These are phyloP conservation scores for Ophiocordyceps camponoti-leonardi DNA, from an alignment of 2,329 filamentous ascomycete genomes.

Conservation along the genomic window DNA sequence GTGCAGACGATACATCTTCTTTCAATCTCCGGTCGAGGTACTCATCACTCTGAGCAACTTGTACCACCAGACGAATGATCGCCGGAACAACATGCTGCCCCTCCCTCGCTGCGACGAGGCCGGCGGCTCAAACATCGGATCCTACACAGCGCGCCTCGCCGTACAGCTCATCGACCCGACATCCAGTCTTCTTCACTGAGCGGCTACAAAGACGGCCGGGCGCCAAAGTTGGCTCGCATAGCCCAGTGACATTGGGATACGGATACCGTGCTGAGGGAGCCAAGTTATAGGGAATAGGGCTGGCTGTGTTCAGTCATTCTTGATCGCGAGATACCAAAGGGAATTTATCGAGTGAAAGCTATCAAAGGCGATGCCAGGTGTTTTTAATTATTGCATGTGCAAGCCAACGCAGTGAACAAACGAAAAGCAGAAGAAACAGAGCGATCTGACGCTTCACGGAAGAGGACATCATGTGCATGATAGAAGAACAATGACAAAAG, in stretches of 20 bases:
- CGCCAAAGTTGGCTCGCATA: slow-evolving; percentile 4
- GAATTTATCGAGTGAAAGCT: not conserved
- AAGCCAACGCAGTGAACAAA: not conserved
- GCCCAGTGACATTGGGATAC: slow-evolving; percentile 42
- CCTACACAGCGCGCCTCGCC: not conserved
- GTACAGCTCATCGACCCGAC: slow-evolving; percentile 41
- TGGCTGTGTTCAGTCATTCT: no score
- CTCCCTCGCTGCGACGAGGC: not conserved
- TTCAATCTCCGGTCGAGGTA: no score
- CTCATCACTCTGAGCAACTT: no score
- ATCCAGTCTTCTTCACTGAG: slow-evolving; percentile 63
- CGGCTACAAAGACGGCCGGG: slow-evolving; percentile 36
- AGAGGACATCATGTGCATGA: not conserved
- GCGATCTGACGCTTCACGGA: not conserved
- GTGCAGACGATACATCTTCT: not conserved
- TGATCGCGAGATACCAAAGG: no score
- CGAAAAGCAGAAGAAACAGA: not conserved
- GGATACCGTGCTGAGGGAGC: slow-evolving; percentile 27
- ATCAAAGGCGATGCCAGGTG: not conserved
- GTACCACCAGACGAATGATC: no score
- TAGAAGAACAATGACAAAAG: not conserved
- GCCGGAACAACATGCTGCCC: no score
- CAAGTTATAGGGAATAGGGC: not conserved
- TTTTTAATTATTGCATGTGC: not conserved
- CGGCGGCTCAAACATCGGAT: not conserved